phyloP scores from a whole-genome alignment of 1,284 basidiomycete species.

The Coniophora puteana region DNA sequence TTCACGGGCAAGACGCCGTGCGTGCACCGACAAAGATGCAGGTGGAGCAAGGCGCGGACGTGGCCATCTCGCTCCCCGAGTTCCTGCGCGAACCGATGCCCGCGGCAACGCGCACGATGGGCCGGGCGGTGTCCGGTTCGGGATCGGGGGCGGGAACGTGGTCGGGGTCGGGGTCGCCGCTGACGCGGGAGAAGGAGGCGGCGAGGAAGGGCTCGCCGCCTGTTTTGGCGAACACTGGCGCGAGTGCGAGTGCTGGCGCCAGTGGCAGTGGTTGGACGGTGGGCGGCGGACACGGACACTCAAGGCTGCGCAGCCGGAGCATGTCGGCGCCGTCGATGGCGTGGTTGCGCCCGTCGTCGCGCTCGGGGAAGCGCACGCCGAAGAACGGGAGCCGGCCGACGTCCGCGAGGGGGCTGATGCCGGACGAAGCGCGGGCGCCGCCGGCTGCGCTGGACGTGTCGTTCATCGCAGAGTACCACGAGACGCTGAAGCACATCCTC shows the following conservation, averaged over 20 bases:
- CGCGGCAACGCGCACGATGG: not conserved
- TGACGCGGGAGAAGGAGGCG: conserved; percentile 2
- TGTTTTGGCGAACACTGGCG: no score
- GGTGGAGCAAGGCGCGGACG: conserved; percentile 35
- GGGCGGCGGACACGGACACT: no score
- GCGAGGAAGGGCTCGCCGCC: no score
- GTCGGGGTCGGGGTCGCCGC: conserved; percentile 5
- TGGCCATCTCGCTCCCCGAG: conserved; percentile 57
- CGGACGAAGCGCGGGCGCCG: not conserved
- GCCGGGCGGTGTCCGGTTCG: not conserved
- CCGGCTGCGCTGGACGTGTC: conserved; percentile 50
- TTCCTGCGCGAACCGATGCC: conserved; percentile 43
- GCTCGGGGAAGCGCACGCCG: conserved; percentile 24
- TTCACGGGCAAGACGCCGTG: conserved; percentile 69
- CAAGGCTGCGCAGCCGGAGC: conserved; percentile 52
- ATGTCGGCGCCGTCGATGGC: conserved; percentile 68
- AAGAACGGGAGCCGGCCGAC: conserved; percentile 18
- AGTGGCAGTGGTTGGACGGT: not conserved
- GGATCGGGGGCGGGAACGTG: not conserved
- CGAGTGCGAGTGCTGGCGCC: not conserved
- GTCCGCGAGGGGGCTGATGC: conserved; percentile 1
- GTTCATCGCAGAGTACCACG: conserved; percentile 84
- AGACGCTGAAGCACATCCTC: conserved; percentile 72
- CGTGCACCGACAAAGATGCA: conserved; percentile 32
- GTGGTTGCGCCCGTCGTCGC: conserved; percentile 49